phyloP scores from a whole-genome alignment of 2,329 filamentous ascomycete species.

The Fusarium brachygibbosum region DNA sequence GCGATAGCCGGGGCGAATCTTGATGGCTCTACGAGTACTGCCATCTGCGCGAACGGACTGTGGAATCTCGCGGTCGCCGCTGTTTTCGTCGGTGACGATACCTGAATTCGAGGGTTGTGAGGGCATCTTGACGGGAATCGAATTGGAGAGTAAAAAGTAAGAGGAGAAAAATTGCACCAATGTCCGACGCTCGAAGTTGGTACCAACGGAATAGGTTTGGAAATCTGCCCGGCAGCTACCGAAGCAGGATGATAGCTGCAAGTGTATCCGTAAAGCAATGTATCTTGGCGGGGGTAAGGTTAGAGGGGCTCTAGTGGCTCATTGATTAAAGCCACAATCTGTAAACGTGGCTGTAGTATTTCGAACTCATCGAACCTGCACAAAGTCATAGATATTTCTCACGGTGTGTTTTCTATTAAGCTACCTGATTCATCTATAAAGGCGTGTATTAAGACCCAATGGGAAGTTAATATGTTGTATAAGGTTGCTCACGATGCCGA shows the following conservation, averaged over 20 bases:
- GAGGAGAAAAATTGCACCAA: not conserved
- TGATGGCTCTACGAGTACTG: constrained; percentile 92
- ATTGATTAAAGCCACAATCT: constrained; percentile 16
- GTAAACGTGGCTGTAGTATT: constrained; percentile 20
- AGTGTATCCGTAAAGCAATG: constrained; percentile 2
- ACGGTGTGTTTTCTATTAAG: not conserved
- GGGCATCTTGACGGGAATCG: constrained; percentile 56
- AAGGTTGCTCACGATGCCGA: not conserved
- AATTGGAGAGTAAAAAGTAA: not conserved
- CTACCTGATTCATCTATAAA: no score
- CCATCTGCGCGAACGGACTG: constrained; percentile 89
- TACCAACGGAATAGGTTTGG: constrained; percentile 13
- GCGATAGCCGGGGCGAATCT: constrained; percentile 91
- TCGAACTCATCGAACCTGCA: not conserved
- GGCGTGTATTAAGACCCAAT: no score
- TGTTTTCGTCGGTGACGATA: constrained; percentile 80
- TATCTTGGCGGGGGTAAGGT: constrained; percentile 30
- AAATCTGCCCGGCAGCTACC: constrained; percentile 39
- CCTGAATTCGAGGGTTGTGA: constrained; percentile 72
- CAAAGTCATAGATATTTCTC: not conserved
- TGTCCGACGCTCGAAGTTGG: constrained; percentile 13
- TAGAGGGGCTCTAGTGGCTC: constrained; percentile 26
- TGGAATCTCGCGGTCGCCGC: constrained; percentile 90
- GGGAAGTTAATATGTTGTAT: not conserved
- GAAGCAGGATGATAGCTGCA: constrained; percentile 26